Base-by-base conservation (phyloP, 805 yeast genomes). In the Metschnikowia continentalis region DNA sequence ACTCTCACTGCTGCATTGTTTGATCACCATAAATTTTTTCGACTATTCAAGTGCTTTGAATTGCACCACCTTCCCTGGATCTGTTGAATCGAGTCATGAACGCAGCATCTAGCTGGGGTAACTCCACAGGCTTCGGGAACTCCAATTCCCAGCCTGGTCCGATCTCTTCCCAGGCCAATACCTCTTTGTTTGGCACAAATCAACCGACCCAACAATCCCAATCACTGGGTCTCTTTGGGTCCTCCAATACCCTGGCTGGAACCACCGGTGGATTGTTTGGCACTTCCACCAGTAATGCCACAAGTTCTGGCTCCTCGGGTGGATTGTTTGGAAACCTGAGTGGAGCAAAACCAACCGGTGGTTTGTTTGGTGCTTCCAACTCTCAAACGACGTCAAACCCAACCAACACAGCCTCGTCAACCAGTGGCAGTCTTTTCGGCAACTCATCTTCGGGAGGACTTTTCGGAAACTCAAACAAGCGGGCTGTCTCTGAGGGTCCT, bases 61-160 rank as follows among this genome's bases (percentile, higher is more conserved):
- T 14, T n/a, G 32, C 38, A 42, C 46, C 20, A 32, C 33, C n/a
- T 33, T 20, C 38, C 15, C 35, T 32, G 30, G 46, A 42, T 6
- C 41, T 15, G 41, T 35, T 41, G 33, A 44, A 15, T 13, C 32
- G 13, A 19, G 30, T 38, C 42, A 54, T 55, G 57, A 55, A 48
- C 42, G 30, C 52, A 20, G 57, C 58, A 43, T 41, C 54, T 8
- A 52, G 53, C 35, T 54, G 59, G 59, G 48, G 48, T 43, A 52
- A 37, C 38, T 54, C 59, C 15, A 47, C 56, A 15, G 59, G 61
- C 8, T 55, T 54, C 32, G 58, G 36, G 35, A 13, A 37, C 42
- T 14, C 48, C 42, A 45, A 37, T 30, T 4, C 48, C 19, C 48
- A 37, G 30, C 15, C 48, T 23, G 48, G 46, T 6, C 38, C n/a